Evolutionary conservation across 176 grass and related monocot species (phyloP).

Genomic region (Areca catechu): DNA sequence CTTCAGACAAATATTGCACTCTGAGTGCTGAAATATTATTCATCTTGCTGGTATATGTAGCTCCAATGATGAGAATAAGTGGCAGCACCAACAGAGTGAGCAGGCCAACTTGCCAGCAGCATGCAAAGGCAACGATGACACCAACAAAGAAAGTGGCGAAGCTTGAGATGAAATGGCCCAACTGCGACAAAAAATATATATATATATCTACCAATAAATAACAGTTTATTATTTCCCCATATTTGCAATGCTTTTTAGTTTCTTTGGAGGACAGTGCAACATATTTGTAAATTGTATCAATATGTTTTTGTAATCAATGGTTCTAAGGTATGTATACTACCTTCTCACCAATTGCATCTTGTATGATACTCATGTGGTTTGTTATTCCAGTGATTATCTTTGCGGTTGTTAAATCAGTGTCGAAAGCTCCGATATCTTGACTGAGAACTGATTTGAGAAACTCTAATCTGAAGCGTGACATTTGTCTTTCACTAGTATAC

Average conservation of each 20-base stretch:
- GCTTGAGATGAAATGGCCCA: conserved; percentile 51
- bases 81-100: conserved; percentile 45
- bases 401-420: conserved; percentile 49
- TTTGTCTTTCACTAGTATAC: conserved; percentile 54
- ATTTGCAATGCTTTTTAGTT: no score
- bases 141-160: conserved; percentile 54
- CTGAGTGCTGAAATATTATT: conserved; percentile 23
- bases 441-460: conserved; percentile 46
- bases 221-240: no score
- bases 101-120: conserved; percentile 57
- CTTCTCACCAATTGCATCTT: conserved; percentile 75
- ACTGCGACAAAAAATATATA: conserved; percentile 18
- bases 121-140: conserved; percentile 32
- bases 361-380: conserved; percentile 54
- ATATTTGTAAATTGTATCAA: background rate
- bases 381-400: conserved; percentile 42
- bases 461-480: conserved; percentile 37
- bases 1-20: conserved; percentile 28
- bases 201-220: background rate
- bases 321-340: conserved; percentile 4
- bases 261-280: background rate
- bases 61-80: conserved; percentile 41
- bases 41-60: conserved; percentile 36
- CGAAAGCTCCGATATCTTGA: conserved; percentile 57
- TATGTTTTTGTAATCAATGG: no score